Evolutionary conservation across 73 alveolate species (phyloP).

Genomic region (Durusdinium trenchii): DNA sequence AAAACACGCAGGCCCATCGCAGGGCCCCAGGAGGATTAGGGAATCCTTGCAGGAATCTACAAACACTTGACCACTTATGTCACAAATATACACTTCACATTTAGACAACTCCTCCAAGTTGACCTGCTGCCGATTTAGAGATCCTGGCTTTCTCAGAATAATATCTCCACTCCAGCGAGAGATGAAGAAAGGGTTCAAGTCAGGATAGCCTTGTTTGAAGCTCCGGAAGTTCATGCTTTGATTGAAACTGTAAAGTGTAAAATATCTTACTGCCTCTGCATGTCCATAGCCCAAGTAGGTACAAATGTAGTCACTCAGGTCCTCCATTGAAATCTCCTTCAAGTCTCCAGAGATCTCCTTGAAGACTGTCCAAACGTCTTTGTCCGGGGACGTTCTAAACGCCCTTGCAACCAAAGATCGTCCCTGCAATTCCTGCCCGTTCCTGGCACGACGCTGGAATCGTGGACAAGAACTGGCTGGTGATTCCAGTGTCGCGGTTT

Average conservation of each 20-base stretch:
- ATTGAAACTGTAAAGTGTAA: neutral
- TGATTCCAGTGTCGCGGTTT: too few species aligned
- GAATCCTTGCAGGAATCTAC: slow-evolving; percentile 36
- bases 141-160: slow-evolving; percentile 38
- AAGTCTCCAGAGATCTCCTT: neutral
- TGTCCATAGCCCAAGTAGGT: slow-evolving; percentile 36
- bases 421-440: too few species aligned
- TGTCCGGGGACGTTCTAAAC: neutral
- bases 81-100: slow-evolving; percentile 70
- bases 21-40: neutral
- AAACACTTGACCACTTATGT: slow-evolving; percentile 31
- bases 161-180: neutral
- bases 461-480: neutral
- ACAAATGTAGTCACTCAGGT: neutral
- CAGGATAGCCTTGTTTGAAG: slow-evolving; percentile 36
- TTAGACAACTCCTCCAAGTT: slow-evolving; percentile 28
- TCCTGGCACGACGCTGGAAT: too few species aligned
- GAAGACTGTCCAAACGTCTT: slow-evolving; percentile 1
- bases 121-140: slow-evolving; percentile 44
- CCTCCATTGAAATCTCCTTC: neutral
- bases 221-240: neutral
- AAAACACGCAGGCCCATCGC: slow-evolving; percentile 38
- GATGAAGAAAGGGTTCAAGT: slow-evolving; percentile 50
- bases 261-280: neutral
- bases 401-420: slow-evolving; percentile 31